A percentile compares a stretch with the other conserved stretches of the same genome.
Conservation (phyloP, 306 rosid genomes). For the Inga laurina region DNA sequence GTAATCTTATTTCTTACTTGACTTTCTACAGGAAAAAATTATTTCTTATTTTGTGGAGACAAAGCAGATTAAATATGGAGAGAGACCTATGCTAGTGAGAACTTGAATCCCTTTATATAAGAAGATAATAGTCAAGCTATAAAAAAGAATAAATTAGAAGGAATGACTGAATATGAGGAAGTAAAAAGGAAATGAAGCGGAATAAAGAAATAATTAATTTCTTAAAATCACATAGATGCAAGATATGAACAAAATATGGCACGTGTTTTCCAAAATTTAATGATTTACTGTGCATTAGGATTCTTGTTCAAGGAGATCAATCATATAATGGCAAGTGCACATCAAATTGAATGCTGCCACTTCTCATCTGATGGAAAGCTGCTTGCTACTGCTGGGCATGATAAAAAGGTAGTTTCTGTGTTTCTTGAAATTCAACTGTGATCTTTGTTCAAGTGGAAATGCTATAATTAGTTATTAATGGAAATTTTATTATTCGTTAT, state of each 20-base stretch:
- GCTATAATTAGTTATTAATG: not conserved
- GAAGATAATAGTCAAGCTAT: not conserved
- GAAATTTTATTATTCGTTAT: not conserved
- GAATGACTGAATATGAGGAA: not conserved
- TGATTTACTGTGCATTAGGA: constrained; percentile 42
- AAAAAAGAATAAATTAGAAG: not conserved
- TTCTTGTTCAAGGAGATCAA: constrained; percentile 49
- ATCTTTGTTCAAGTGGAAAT: not conserved
- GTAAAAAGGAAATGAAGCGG: not conserved
- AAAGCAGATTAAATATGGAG: not conserved
- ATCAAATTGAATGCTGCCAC: constrained; percentile 74
- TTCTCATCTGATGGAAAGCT: constrained; percentile 59
- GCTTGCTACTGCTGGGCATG: constrained; percentile 68
- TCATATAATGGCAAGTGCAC: constrained; percentile 50
- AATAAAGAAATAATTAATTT: not conserved
- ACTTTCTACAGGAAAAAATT: not conserved
- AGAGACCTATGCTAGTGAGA: not conserved
- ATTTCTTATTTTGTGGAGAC: not conserved
- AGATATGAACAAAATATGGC: not conserved
- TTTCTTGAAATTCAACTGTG: constrained; percentile 18
- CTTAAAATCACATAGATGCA: not conserved
- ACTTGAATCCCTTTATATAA: not conserved
- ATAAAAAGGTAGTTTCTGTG: constrained; percentile 60
- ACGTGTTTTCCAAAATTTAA: not conserved
- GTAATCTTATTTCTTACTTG: not conserved